Percentiles rank a stretch among this genome's conserved stretches.
These are phyloP conservation scores for Cotoneaster glaucophyllus DNA, from an alignment of 306 rosid species.

Conservation along the genomic window DNA sequence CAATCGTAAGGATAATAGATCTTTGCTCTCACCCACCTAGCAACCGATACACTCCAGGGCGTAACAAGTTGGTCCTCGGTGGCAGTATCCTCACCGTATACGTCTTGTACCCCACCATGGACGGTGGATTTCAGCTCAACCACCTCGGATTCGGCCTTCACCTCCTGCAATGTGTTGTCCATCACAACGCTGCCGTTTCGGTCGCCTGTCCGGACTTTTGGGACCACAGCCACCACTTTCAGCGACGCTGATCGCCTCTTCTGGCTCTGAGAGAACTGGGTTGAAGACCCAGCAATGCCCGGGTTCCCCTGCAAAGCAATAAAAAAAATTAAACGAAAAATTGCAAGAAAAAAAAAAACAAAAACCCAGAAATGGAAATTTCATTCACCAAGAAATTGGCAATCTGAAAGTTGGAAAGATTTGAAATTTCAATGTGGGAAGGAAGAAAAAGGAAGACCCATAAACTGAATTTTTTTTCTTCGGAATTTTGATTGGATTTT, in stretches of 20 bases:
- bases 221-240: slow-evolving; percentile 42
- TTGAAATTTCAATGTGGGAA: slow-evolving; percentile 11
- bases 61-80: slow-evolving; percentile 71
- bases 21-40: slow-evolving; percentile 56
- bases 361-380: slow-evolving; percentile 12
- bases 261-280: slow-evolving; percentile 29
- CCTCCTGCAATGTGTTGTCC: slow-evolving; percentile 46
- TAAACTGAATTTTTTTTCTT: neutral
- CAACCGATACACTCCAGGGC: slow-evolving; percentile 86
- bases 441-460: slow-evolving; percentile 1
- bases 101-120: slow-evolving; percentile 57
- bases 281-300: slow-evolving; percentile 27
- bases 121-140: slow-evolving; percentile 31
- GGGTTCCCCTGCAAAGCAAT: slow-evolving; percentile 36
- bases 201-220: slow-evolving; percentile 44
- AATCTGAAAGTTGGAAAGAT: neutral
- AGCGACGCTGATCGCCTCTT: slow-evolving; percentile 25
- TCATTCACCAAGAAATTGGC: neutral
- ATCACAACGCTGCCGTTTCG: slow-evolving; percentile 47
- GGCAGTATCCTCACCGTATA: slow-evolving; percentile 63
- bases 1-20: neutral
- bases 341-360: neutral
- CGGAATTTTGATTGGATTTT: neutral
- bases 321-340: neutral
- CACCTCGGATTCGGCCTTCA: slow-evolving; percentile 25